Evolutionary conservation across 2,329 filamentous ascomycete species (phyloP).

Genomic region (Talaromyces sp.): DNA sequence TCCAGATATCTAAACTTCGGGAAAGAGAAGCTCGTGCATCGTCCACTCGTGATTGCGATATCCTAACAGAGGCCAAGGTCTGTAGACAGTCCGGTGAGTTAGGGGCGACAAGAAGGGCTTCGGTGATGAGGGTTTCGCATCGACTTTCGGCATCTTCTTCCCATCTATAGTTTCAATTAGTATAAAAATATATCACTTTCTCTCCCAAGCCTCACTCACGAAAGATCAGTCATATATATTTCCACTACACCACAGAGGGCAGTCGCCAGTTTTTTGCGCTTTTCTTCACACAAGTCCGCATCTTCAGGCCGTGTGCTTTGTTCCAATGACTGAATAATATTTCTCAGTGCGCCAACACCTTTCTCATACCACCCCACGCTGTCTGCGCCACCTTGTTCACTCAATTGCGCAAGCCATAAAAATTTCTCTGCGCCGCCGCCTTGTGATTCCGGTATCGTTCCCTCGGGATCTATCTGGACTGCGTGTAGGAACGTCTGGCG

Average conservation of each 20-base stretch:
- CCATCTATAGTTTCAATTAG: constrained; percentile 43
- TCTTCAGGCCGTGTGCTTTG: constrained; percentile 38
- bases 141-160: constrained; percentile 83
- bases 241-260: constrained; percentile 92
- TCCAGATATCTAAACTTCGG: constrained; percentile 79
- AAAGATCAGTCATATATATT: constrained; percentile 98
- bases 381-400: constrained; percentile 55
- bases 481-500: constrained; percentile 67
- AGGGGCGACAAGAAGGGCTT: constrained; percentile 81
- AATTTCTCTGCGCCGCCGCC: constrained; percentile 93
- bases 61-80: constrained; percentile 86
- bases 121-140: constrained; percentile 84
- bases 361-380: constrained; percentile 59
- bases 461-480: constrained; percentile 70
- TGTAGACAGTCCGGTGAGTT: constrained; percentile 85
- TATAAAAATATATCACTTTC: neutral
- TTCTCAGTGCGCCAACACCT: constrained; percentile 65
- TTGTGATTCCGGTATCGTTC: constrained; percentile 60
- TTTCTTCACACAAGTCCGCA: constrained; percentile 54
- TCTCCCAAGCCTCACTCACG: constrained; percentile 66
- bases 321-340: constrained; percentile 62
- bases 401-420: constrained; percentile 87
- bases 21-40: constrained; percentile 76
- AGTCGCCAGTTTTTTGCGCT: constrained; percentile 76
- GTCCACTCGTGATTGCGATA: constrained; percentile 74